A percentile compares a stretch with the other conserved stretches of the same genome.
Conservation (phyloP, 176 grass and related monocot species). For the Oryza rufipogon region DNA sequence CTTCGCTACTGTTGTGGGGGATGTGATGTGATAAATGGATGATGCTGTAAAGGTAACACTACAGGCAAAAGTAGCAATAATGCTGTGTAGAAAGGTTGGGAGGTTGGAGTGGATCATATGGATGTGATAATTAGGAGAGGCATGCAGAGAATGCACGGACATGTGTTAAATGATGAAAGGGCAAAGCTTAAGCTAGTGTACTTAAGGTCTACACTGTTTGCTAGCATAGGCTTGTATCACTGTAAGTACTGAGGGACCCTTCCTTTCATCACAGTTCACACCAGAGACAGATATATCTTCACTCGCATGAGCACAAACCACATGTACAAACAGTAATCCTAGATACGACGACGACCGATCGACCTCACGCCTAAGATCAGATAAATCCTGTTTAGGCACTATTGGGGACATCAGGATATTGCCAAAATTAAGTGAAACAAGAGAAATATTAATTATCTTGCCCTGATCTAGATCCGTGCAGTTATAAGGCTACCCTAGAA, state of each 20-base stretch:
- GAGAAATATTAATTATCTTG: too few species aligned
- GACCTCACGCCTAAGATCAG: not conserved
- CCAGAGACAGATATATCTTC: not conserved
- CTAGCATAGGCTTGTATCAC: not conserved
- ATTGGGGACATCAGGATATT: too few species aligned
- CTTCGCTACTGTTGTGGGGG: not conserved
- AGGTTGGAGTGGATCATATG: not conserved
- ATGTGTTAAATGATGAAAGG: slow-evolving; percentile 30
- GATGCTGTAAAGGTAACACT: slow-evolving; percentile 22
- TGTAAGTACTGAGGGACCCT: not conserved
- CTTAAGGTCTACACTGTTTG: not conserved
- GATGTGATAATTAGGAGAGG: slow-evolving; percentile 29
- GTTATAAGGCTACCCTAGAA: too few species aligned
- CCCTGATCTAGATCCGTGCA: too few species aligned
- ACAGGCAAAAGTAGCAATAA: slow-evolving; percentile 17
- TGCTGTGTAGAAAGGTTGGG: slow-evolving; percentile 5
- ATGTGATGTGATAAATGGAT: slow-evolving; percentile 12
- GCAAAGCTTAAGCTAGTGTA: slow-evolving; percentile 23
- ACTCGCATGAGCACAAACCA: not conserved
- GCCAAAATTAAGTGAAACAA: too few species aligned
- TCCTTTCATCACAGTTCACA: not conserved
- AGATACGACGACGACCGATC: too few species aligned
- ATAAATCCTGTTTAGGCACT: too few species aligned
- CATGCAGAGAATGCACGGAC: slow-evolving; percentile 28
- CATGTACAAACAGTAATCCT: not conserved